phyloP scores from a whole-genome alignment of 441 rosid species.

The Syzygium syzygioides region DNA sequence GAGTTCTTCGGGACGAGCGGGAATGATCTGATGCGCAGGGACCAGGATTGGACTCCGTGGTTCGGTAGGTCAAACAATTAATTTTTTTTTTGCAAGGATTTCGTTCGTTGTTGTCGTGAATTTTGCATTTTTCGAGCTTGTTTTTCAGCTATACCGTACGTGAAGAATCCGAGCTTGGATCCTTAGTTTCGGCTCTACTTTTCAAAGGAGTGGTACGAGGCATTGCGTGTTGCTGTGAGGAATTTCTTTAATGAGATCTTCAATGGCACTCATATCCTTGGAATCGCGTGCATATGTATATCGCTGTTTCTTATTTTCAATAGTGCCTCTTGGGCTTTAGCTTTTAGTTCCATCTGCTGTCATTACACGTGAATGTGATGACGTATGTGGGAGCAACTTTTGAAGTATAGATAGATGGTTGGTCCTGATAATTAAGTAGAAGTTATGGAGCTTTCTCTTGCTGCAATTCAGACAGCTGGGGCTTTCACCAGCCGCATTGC shows the following conservation, averaged over 20 bases:
- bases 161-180: constrained; percentile 56
- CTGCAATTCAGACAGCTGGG: not conserved
- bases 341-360: not conserved
- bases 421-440: not conserved
- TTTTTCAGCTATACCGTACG: constrained; percentile 50
- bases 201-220: constrained; percentile 65
- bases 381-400: not conserved
- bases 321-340: not conserved
- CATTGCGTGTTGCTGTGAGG: constrained; percentile 52
- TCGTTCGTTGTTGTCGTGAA: not conserved
- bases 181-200: constrained; percentile 56
- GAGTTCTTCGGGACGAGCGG: constrained; percentile 49
- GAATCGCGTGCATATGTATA: not conserved
- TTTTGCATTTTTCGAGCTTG: constrained; percentile 2
- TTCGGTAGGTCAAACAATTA: constrained; percentile 35
- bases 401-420: not conserved
- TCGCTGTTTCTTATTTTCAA: not conserved
- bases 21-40: constrained; percentile 39
- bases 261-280: constrained; percentile 70
- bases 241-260: constrained; percentile 66
- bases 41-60: constrained; percentile 55
- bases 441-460: not conserved
- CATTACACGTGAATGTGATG: not conserved
- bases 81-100: not conserved
- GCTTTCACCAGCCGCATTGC: not conserved